Base-by-base conservation (phyloP, 176 grass and related monocot species). In the Tillandsia leiboldiana region DNA sequence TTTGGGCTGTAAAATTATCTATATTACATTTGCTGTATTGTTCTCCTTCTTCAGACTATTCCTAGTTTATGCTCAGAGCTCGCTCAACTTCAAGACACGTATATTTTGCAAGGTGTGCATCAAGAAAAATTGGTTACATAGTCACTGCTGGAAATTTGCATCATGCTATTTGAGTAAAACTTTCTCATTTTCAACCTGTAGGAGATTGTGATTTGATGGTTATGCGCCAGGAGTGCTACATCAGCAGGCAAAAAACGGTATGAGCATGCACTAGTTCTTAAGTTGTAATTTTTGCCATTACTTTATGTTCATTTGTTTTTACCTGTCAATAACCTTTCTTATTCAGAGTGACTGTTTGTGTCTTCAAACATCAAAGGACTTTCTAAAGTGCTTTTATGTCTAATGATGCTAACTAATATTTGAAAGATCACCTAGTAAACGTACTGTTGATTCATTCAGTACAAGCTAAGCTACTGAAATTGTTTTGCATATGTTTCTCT, bases 1-100 rank as follows among this genome's bases (percentile, higher is more conserved):
- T 42, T 42, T 42, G 5, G 33, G 4, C 33, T 42, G 33, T 42
- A 42, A 7, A 42, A 42, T 42, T 42, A 42, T 7, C 33, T 42
- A 42, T 42, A 42, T 42, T 6, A 42, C 33, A 42, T 42, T 42
- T 42, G 33, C 33, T 42, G 4, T 7, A 61, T 61, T 61, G 2
- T 10, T 22, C 22, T 59, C 71, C 53, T 57, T 52, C 61, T 93
- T 61, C 84, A 93, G 94, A 93, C 80, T 73, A 99, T 99, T 86
- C 94, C 94, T 77, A 78, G 89, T n/a, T 79, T 93, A 18, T 99
- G 89, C 75, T 90, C 82, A 77, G 94, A 99, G 80, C 89, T 93
- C 76, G 94, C 94, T 77, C 89, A 99, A 77, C 94, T 99, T 85
- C 94, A 99, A 83, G 94, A 91, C 77, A 99, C 94, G 50, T 99